Evolutionary conservation across 495 filamentous ascomycete species (phyloP).

Genomic region (Daldinia caldariorum): DNA sequence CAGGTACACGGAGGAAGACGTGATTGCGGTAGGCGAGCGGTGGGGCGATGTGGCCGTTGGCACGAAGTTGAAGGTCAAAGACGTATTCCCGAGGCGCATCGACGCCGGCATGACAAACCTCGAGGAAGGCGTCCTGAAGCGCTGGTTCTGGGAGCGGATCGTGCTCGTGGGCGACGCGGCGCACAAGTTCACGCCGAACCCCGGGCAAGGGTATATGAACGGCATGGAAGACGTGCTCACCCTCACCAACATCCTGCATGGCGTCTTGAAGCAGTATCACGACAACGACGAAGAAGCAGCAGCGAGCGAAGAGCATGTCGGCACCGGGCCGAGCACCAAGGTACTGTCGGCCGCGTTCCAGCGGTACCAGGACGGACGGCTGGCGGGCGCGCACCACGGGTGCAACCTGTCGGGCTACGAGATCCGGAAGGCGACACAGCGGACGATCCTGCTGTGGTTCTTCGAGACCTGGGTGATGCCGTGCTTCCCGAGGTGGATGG

Average conservation of each 20-base stretch:
- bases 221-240: conserved; percentile 52
- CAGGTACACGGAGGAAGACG: conserved; percentile 47
- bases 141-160: conserved; percentile 51
- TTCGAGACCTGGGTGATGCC: conserved; percentile 20
- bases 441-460: conserved; percentile 16
- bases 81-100: conserved; percentile 45
- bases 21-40: conserved; percentile 42
- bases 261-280: not conserved
- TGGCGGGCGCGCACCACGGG: not conserved
- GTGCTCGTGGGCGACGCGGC: conserved; percentile 56
- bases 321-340: not conserved
- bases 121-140: conserved; percentile 53
- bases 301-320: not conserved
- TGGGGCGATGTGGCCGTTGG: conserved; percentile 42
- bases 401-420: not conserved
- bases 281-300: not conserved
- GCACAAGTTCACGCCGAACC: conserved; percentile 54
- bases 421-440: conserved; percentile 10
- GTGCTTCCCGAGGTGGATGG: conserved; percentile 10
- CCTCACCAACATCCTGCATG: conserved; percentile 49
- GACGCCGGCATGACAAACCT: conserved; percentile 39
- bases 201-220: conserved; percentile 50
- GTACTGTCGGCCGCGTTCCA: conserved; percentile 22
- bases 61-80: conserved; percentile 43
- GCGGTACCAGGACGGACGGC: conserved; percentile 25